A percentile compares a stretch with the other conserved stretches of the same genome.
These are phyloP conservation scores for Triadica sebifera DNA, from an alignment of 345 rosid genomes.

Conservation along the genomic window DNA sequence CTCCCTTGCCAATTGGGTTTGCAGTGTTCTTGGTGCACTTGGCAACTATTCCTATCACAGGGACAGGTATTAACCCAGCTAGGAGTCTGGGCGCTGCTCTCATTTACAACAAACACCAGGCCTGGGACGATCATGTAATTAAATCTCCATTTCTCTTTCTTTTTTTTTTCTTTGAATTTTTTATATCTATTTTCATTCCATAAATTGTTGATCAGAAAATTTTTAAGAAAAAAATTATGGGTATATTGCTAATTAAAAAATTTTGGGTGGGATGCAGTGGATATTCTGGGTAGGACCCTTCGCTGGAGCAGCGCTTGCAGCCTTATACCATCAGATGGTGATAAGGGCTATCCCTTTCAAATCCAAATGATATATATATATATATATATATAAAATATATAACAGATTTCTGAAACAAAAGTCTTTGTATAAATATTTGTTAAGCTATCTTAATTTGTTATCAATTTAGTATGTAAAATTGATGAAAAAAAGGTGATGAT, in stretches of 20 bases:
- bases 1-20: conserved; percentile 53
- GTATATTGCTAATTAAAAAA: no score
- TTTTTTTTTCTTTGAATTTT: no score
- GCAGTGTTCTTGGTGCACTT: conserved; percentile 53
- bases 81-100: conserved; percentile 53
- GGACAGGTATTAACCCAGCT: conserved; percentile 54
- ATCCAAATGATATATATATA: conserved; percentile 13
- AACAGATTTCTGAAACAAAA: not conserved
- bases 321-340: conserved; percentile 22
- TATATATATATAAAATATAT: no score
- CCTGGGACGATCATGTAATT: conserved; percentile 48
- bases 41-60: conserved; percentile 52
- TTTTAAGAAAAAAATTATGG: no score
- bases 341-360: conserved; percentile 24
- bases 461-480: no score
- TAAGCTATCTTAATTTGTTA: no score
- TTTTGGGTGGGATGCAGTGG: conserved; percentile 14
- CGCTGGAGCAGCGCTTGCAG: conserved; percentile 22
- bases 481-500: no score
- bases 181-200: no score
- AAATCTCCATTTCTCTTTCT: not conserved
- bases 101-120: conserved; percentile 42
- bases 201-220: not conserved
- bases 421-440: no score
- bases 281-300: conserved; percentile 30